Percentiles rank a stretch among this genome's conserved stretches.
These are phyloP conservation scores for Aspergillus tamarii DNA, from an alignment of 2,329 filamentous ascomycete genomes.

Conservation along the genomic window DNA sequence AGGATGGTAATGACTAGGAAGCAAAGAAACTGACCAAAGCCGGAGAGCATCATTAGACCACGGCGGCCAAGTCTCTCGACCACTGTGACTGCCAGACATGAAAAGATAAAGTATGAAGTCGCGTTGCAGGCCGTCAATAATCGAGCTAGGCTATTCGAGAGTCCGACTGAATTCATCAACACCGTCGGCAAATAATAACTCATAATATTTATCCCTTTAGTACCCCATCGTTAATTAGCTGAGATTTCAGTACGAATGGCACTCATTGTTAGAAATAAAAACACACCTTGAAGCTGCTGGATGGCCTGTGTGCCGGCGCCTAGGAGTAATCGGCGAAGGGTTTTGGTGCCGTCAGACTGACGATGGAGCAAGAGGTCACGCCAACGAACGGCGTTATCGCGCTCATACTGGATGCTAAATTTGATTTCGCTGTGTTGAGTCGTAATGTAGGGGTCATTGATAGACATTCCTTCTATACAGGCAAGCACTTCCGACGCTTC, in stretches of 20 bases:
- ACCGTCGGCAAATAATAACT: too few species aligned
- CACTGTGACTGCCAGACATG: slow-evolving; percentile 12
- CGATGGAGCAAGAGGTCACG: neutral
- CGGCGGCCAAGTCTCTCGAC: neutral
- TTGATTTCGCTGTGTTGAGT: neutral
- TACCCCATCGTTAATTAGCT: slow-evolving; percentile 41
- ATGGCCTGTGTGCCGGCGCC: slow-evolving; percentile 58
- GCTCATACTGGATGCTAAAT: neutral
- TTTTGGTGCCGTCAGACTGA: slow-evolving; percentile 42
- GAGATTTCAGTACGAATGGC: slow-evolving; percentile 30
- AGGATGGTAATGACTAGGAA: neutral
- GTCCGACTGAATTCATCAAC: slow-evolving; percentile 56
- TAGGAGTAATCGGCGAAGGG: slow-evolving; percentile 54
- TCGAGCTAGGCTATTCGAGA: slow-evolving; percentile 55
- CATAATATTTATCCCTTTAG: slow-evolving; percentile 57
- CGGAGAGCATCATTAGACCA: neutral
- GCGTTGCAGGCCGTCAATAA: slow-evolving; percentile 60
- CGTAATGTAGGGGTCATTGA: neutral
- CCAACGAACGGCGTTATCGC: neutral
- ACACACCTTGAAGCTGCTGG: slow-evolving; percentile 50
- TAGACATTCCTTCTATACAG: neutral
- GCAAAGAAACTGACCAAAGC: neutral
- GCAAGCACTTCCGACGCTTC: neutral
- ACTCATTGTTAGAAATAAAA: slow-evolving; percentile 1
- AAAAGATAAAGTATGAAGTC: slow-evolving; percentile 54